Percentiles rank a stretch among this genome's conserved stretches.
Evolutionary conservation across 306 rosid genomes (phyloP).

Genomic region (Adenanthera pavonina): DNA sequence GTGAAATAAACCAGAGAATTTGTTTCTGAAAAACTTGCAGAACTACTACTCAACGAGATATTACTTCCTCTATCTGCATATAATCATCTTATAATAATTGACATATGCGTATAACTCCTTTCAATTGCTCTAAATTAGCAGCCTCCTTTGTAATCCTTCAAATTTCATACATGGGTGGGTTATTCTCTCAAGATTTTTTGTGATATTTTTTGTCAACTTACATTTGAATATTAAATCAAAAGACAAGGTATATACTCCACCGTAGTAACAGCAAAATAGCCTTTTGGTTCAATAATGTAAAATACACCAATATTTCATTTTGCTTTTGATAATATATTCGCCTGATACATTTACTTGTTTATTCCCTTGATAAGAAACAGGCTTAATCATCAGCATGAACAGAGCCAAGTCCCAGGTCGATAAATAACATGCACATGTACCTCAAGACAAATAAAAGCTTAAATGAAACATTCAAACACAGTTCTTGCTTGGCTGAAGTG

Average conservation of each 20-base stretch:
- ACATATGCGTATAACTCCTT: too few relatives aligned
- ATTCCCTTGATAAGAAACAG: background rate
- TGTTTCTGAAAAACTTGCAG: background rate
- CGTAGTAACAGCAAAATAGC: background rate
- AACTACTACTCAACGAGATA: background rate
- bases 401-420: background rate
- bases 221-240: background rate
- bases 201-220: background rate
- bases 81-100: background rate
- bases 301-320: background rate
- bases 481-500: constrained; percentile 23
- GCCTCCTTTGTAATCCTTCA: background rate
- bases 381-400: background rate
- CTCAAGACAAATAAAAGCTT: constrained; percentile 2
- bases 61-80: background rate
- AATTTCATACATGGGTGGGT: background rate
- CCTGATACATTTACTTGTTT: background rate
- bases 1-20: background rate
- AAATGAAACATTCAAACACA: constrained; percentile 1
- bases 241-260: background rate
- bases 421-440: background rate
- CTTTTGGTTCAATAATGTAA: background rate
- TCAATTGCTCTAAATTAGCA: background rate
- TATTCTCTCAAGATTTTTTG: background rate
- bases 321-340: background rate